Evolutionary conservation across 306 rosid species (phyloP), one percentile per base, ranked within the genome.

Genomic region (Neltuma alba): DNA sequence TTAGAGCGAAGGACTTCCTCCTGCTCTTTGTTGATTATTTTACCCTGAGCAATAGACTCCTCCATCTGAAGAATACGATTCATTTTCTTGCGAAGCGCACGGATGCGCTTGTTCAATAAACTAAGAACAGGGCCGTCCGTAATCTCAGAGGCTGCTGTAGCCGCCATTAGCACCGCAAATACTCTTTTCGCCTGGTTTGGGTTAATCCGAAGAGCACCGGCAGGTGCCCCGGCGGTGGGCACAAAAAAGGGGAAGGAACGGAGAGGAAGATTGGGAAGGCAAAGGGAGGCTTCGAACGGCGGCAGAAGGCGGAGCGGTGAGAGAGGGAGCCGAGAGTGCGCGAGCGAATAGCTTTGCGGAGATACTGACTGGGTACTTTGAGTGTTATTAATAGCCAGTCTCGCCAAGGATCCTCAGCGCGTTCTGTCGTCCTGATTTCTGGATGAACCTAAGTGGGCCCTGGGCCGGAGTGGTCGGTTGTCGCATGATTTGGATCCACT

Each of bases 51-150:
- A 11, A 90, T 68, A 0, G 93, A 79, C 30, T 96, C 98, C 42
- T 96, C 99, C 92, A 89, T 87, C 86, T 89, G 89, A 1, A 5
- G 0, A 72, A 96, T 93, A 38, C 97, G 93, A 85, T 96, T 96
- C 23, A 77, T 81, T 25, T 96, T 96, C 88, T 96, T 96, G 44
- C 91, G 90, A 7, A 91, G 93, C 40, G 79, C 88, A 0, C 99
- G 97, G 87, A 93, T 72, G 81, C 99, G 99, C 89, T 96, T 96
- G 98, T 84, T 93, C 87, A 96, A 60, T 62, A 96, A 81, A 85
- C 57, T 96, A 73, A 96, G 87, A 48, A 96, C 99, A 4, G 99
- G 99, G 30, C 99, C 99, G 3, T 96, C 99, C 13, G 81, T 58
- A 74, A 86, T 74, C 52, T 93, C 98, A 42, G 85, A 85, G 33